phyloP scores from a whole-genome alignment of 768 basidiomycete species.

The Podaxis rugospora region DNA sequence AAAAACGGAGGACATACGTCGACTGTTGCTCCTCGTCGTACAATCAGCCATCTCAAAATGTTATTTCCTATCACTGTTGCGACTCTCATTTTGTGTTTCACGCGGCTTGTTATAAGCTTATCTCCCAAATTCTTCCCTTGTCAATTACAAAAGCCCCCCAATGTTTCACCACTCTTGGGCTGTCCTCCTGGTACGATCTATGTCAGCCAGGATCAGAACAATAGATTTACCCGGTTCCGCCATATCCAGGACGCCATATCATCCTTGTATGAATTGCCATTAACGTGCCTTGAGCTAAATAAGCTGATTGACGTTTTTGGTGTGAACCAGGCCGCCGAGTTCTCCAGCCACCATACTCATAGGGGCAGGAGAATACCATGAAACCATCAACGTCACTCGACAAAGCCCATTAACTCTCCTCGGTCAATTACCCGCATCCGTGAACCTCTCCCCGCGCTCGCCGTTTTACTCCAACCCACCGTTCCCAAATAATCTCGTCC shows the following conservation, averaged over 20 bases:
- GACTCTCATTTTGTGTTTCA: not conserved
- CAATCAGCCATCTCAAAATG: not conserved
- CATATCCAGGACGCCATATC: conserved; percentile 51
- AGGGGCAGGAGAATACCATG: conserved; percentile 54
- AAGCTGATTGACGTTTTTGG: not conserved
- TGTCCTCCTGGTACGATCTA: conserved; percentile 59
- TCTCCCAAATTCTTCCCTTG: conserved; percentile 46
- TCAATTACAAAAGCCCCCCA: conserved; percentile 43
- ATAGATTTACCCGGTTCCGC: conserved; percentile 40
- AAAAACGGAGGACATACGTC: not conserved
- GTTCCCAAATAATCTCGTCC: conserved; percentile 48
- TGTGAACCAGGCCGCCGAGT: conserved; percentile 31
- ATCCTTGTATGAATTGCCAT: conserved; percentile 40
- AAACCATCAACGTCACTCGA: conserved; percentile 54
- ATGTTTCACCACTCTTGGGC: conserved; percentile 39
- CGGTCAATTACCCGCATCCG: conserved; percentile 25
- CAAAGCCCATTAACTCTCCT: conserved; percentile 51
- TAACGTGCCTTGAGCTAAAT: not conserved
- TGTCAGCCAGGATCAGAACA: conserved; percentile 42
- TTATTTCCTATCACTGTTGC: not conserved
- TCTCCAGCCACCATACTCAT: conserved; percentile 47
- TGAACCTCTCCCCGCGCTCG: not conserved
- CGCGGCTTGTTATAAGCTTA: not conserved
- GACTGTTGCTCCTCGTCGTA: not conserved
- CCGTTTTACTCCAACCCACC: conserved; percentile 29